Base-by-base conservation (phyloP, 768 basidiomycete species). In the Hysterangium stoloniferum region DNA sequence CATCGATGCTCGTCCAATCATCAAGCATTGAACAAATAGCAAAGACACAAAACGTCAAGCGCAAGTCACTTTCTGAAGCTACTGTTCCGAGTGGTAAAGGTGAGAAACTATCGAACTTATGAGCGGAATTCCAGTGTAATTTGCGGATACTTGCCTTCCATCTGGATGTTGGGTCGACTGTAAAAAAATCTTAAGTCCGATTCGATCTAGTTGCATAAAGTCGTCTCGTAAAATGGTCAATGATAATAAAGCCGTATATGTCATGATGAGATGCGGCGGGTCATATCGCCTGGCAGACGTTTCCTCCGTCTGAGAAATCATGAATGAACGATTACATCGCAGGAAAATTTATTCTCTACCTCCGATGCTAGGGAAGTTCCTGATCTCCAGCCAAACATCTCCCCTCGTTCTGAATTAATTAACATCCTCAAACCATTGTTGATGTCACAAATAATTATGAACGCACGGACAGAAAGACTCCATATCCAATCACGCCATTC, bases 221-320 rank as follows among this genome's bases (percentile, higher is more conserved):
- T 89, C 82, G 60, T 96, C 95, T n/a, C 86, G 76, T 22, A 99
- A 74, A 54, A 96, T 84, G 0, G 85, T 79, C 9, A 99, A 81
- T 0, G 79, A 76, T 4, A 96, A 68, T 9, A 99, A 63, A 0
- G 93, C 90, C 1, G 92, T 90, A 60, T 98, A 99, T 6, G 94
- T 93, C 77, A 92, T 88, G 48, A 96, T 90, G 13, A 97, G 70
- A 64, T 97, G 86, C 0, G 89, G 86, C 15, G 77, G 74, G 56
- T 86, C 77, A 60, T 80, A 78, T 31, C 75, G 6, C 35, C 36
- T 32, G 52, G 22, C 44, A 27, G 50, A 12, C 17, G 24, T 36
- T 35, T 31, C 35, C 37, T 46, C 33, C 49, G 20, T 8, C 48
- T 31, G 35, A 22, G 42, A 27, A 31, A 47, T 46, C 22, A 54